These are phyloP conservation scores for Fusarium keratoplasticum DNA, from an alignment of 2,329 filamentous ascomycete genomes.

Conservation along the genomic window DNA sequence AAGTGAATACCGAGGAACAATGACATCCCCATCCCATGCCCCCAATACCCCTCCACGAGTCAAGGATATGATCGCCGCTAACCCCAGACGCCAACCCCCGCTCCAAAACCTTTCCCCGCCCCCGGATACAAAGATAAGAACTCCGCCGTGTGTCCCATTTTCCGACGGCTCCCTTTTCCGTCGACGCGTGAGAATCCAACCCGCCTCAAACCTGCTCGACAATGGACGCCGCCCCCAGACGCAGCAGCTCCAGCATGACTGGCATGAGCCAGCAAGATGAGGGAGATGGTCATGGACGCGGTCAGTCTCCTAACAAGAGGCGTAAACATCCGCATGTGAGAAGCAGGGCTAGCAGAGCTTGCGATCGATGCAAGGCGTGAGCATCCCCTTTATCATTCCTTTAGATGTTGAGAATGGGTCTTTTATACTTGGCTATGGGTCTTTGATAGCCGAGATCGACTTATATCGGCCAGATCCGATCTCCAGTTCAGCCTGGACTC, in stretches of 20 bases:
- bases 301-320: slow-evolving; percentile 2
- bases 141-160: neutral
- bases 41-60: neutral
- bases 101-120: neutral
- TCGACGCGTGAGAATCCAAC: neutral
- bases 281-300: neutral
- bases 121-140: slow-evolving; percentile 9
- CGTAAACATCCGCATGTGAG: slow-evolving; percentile 12
- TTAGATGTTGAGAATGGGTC: neutral
- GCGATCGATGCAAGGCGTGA: slow-evolving; percentile 43
- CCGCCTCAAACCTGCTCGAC: neutral
- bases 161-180: slow-evolving; percentile 13
- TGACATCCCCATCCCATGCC: neutral
- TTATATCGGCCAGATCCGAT: slow-evolving; percentile 1
- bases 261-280: slow-evolving; percentile 1
- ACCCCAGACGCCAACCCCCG: slow-evolving; percentile 4
- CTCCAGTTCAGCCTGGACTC: neutral
- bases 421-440: neutral
- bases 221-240: neutral
- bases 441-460: neutral
- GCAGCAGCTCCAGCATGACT: slow-evolving; percentile 1
- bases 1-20: neutral
- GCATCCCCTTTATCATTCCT: neutral
- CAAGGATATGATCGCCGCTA: neutral
- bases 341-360: slow-evolving; percentile 34